Percentiles rank a stretch among this genome's conserved stretches.
phyloP scores from a whole-genome alignment of 2,329 filamentous ascomycete genomes.

The Neofusicoccum sp. region DNA sequence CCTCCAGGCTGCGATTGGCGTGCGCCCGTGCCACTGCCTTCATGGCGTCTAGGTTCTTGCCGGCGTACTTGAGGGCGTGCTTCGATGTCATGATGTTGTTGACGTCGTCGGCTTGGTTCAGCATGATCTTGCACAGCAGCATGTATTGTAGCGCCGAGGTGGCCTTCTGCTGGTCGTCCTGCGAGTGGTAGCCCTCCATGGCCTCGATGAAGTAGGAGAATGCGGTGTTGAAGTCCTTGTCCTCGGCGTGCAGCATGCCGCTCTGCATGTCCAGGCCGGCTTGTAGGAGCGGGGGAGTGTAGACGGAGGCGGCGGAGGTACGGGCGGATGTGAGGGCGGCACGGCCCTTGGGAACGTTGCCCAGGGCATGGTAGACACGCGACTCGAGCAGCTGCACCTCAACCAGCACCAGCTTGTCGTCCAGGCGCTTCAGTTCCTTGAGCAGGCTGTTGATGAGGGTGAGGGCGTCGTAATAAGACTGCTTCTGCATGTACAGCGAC shows the following conservation, averaged over 20 bases:
- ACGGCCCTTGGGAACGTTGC: constrained; percentile 93
- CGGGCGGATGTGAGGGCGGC: constrained; percentile 92
- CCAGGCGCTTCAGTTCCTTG: constrained; percentile 94
- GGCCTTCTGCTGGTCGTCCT: constrained; percentile 86
- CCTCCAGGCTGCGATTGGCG: constrained; percentile 90
- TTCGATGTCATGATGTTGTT: constrained; percentile 93
- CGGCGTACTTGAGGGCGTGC: constrained; percentile 94
- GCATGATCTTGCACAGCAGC: constrained; percentile 99
- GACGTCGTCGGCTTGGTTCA: constrained; percentile 95
- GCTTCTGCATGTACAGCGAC: constrained; percentile 92
- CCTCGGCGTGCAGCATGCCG: constrained; percentile 97
- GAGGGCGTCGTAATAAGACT: constrained; percentile 95
- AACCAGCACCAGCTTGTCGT: constrained; percentile 97
- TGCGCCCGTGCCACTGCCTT: constrained; percentile 97
- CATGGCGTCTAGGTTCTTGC: constrained; percentile 96
- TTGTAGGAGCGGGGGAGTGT: constrained; percentile 92
- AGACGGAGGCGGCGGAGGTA: constrained; percentile 94
- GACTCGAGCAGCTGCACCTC: constrained; percentile 98
- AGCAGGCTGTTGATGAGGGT: constrained; percentile 95
- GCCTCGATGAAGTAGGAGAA: constrained; percentile 99
- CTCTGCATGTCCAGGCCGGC: constrained; percentile 99
- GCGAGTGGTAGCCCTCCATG: constrained; percentile 91
- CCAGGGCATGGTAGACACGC: constrained; percentile 93
- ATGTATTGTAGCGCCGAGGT: constrained; percentile 99
- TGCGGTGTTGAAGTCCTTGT: constrained; percentile 98